Conservation (phyloP, 495 filamentous ascomycete species). For the Aspergillus hancockii region DNA sequence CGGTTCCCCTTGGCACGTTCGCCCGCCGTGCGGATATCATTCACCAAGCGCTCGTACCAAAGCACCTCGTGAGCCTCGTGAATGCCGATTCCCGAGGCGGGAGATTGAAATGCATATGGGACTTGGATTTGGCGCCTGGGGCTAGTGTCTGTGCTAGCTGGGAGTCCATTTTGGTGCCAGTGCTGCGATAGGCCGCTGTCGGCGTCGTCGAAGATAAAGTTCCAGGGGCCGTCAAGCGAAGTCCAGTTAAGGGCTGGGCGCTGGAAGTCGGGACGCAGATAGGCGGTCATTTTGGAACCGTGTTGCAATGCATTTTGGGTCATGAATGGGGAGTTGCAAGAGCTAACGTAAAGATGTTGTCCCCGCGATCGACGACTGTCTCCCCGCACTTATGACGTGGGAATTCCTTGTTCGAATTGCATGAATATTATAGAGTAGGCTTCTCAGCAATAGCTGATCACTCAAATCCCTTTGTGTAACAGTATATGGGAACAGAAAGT, state of each 20-base stretch:
- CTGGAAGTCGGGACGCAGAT: constrained; percentile 56
- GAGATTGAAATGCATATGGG: constrained; percentile 59
- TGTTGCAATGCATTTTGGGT: background rate
- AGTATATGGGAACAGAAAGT: too few species aligned
- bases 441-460: too few species aligned
- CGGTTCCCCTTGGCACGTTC: constrained; percentile 21
- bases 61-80: constrained; percentile 58
- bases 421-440: background rate
- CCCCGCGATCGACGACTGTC: background rate
- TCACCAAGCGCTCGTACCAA: constrained; percentile 57
- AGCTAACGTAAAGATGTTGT: background rate
- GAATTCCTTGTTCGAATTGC: background rate
- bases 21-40: constrained; percentile 41
- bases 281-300: constrained; percentile 20
- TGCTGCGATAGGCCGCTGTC: constrained; percentile 45
- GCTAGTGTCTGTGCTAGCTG: constrained; percentile 14
- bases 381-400: constrained; percentile 1
- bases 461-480: too few species aligned
- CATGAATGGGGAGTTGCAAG: background rate
- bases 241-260: constrained; percentile 51
- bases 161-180: constrained; percentile 32
- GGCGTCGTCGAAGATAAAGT: constrained; percentile 58
- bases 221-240: constrained; percentile 56
- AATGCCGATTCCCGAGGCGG: constrained; percentile 55
- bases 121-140: constrained; percentile 51